phyloP scores from a whole-genome alignment of 305 asterid genomes.

The Fraxinus latifolia region DNA sequence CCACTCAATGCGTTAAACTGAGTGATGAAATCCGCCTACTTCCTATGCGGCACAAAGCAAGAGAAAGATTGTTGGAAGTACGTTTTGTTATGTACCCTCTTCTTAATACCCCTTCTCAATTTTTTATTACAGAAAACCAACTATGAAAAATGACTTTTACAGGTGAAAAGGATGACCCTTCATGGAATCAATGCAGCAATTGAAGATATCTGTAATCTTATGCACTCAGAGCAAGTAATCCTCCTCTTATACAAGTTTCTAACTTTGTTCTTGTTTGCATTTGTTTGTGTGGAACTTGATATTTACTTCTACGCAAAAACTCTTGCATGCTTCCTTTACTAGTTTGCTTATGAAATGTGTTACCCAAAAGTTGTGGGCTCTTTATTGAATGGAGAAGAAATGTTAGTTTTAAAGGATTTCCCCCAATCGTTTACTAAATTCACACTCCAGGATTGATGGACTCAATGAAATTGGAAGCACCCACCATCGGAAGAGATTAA shows the following conservation, averaged over 20 bases:
- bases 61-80: conserved; percentile 71
- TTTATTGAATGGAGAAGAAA: neutral
- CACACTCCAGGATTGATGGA: conserved; percentile 14
- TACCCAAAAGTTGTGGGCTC: neutral
- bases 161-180: conserved; percentile 85
- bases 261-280: neutral
- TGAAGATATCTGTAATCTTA: conserved; percentile 48
- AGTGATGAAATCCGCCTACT: conserved; percentile 80
- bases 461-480: conserved; percentile 9
- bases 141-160: conserved; percentile 22
- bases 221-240: conserved; percentile 43
- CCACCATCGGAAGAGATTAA: conserved; percentile 4
- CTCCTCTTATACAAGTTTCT: conserved; percentile 18
- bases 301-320: neutral
- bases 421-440: conserved; percentile 2
- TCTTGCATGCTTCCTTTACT: neutral
- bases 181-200: conserved; percentile 63
- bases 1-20: conserved; percentile 62
- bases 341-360: neutral
- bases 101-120: neutral
- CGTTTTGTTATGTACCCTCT: neutral
- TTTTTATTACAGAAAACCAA: neutral
- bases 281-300: neutral
- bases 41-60: conserved; percentile 74
- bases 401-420: neutral